Evolutionary conservation across 2,329 filamentous ascomycete genomes (phyloP), one percentile per base, ranked within the genome.

Genomic region (Fusarium redolens): DNA sequence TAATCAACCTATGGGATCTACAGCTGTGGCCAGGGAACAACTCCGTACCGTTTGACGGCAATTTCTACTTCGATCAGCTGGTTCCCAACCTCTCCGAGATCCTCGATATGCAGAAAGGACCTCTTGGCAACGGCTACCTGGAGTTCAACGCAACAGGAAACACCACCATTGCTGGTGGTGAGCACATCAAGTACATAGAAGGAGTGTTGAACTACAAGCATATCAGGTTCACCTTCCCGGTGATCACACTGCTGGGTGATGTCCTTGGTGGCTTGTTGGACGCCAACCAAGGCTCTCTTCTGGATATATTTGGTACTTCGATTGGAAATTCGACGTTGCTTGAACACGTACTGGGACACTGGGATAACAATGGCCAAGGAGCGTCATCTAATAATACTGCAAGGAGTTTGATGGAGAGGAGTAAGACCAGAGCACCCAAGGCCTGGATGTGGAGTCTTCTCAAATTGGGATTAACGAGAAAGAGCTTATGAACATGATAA

Each of bases 101-200:
- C 11, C 76, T 87, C 1, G 74, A 79, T 15, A 78, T 75, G 54
- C 84, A 86, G 55, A 75, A 75, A 4, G 75, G 70, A 0, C 75
- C 84, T 0, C 78, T 87, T 4, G 71, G 70, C 33, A 73, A 81
- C 0, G 85, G 85, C 7, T 79, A 82, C n/a, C 75, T 87, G 28
- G 78, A 81, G 65, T 76, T 87, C 45, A 81, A 80, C 51, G 81
- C 82, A 7, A 81, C 81, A 0, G 85, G 85, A 6, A 86, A 86
- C 54, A 65, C 80, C 3, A 84, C 84, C 3, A 71, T 82, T 1
- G 80, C 83, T 45, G 80, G 85, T 40, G 85, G 85, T 5, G 22
- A 83, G 65, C 83, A 82, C 62, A 83, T 87, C 50, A 70, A 75
- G 3, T 87, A 84, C 57, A 73, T 85, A n/a, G 85, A 87, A 61